A percentile compares a stretch with the other conserved stretches of the same genome.
These are phyloP conservation scores for Loxodes magnus DNA, from an alignment of 73 alveolate genomes.

Conservation along the genomic window DNA sequence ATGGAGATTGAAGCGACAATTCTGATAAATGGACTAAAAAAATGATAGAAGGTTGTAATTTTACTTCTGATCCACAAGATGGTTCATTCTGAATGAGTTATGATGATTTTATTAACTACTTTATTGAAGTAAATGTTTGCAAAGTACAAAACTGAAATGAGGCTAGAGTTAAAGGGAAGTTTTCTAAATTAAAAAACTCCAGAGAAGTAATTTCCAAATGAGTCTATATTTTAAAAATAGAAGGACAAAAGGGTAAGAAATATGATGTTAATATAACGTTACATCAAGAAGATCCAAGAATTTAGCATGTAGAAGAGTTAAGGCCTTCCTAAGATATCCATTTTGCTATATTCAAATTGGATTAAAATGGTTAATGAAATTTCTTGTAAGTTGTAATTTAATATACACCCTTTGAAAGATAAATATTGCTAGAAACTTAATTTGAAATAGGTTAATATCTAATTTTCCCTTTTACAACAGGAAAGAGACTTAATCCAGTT, in stretches of 20 bases:
- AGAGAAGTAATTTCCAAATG: constrained; percentile 81
- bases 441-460: constrained; percentile 90
- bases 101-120: constrained; percentile 62
- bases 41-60: constrained; percentile 40
- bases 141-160: constrained; percentile 73
- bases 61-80: constrained; percentile 31
- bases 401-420: too few relatives aligned
- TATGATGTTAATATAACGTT: constrained; percentile 51
- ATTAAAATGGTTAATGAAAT: background rate
- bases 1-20: constrained; percentile 89
- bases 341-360: constrained; percentile 47
- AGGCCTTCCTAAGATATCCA: constrained; percentile 80
- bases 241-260: constrained; percentile 21
- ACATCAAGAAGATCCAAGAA: constrained; percentile 89
- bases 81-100: constrained; percentile 80
- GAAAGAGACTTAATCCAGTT: constrained; percentile 57
- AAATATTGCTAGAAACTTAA: constrained; percentile 64
- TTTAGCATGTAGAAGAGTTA: constrained; percentile 55
- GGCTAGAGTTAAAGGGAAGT: constrained; percentile 77
- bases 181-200: constrained; percentile 48
- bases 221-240: constrained; percentile 43
- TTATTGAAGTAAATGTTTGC: constrained; percentile 62
- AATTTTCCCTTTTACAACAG: constrained; percentile 93
- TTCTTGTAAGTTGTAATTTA: too few relatives aligned
- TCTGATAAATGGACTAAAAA: constrained; percentile 73